A percentile compares a stretch with the other conserved stretches of the same genome.
Conservation (phyloP, 495 filamentous ascomycete genomes). For the Cairneyella variabilis region DNA sequence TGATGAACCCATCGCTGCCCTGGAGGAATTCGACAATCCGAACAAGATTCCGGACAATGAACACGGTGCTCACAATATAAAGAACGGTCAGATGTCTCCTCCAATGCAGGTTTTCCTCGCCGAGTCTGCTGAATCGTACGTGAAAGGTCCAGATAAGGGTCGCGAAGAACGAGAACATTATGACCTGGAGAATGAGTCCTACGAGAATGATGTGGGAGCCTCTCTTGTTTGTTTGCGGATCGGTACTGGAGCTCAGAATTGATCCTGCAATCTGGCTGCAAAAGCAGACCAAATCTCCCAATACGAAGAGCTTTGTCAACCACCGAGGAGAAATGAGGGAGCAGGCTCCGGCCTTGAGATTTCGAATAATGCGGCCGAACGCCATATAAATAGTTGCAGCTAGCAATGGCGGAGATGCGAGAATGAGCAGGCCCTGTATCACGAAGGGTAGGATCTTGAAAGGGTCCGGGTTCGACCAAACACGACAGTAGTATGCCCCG, state of each 20-base stretch:
- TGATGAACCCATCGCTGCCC: slow-evolving; percentile 39
- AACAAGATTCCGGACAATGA: slow-evolving; percentile 53
- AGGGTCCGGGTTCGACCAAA: slow-evolving; percentile 26
- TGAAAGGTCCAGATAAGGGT: slow-evolving; percentile 34
- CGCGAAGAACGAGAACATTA: slow-evolving; percentile 46
- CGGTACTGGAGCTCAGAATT: slow-evolving; percentile 31
- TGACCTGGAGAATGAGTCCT: slow-evolving; percentile 42
- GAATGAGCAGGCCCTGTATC: slow-evolving; percentile 40
- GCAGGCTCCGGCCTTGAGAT: slow-evolving; percentile 37
- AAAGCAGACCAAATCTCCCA: slow-evolving; percentile 39
- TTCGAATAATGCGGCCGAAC: slow-evolving; percentile 41
- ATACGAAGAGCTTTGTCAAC: slow-evolving; percentile 41
- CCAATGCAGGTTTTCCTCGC: slow-evolving; percentile 32
- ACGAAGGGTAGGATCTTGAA: slow-evolving; percentile 40
- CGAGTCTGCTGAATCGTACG: slow-evolving; percentile 12
- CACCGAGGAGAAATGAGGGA: slow-evolving; percentile 31
- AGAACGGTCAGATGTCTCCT: slow-evolving; percentile 46
- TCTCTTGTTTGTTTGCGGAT: slow-evolving; percentile 23
- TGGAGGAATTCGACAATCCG: slow-evolving; percentile 54
- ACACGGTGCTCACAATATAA: slow-evolving; percentile 45
- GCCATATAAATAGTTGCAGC: slow-evolving; percentile 54
- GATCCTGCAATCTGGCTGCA: slow-evolving; percentile 32
- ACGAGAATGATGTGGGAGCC: slow-evolving; percentile 41
- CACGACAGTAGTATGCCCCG: slow-evolving; percentile 45
- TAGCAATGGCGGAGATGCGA: slow-evolving; percentile 46